These are phyloP conservation scores for Clohesyomyces aquaticus DNA, from an alignment of 495 filamentous ascomycete genomes.

Conservation along the genomic window DNA sequence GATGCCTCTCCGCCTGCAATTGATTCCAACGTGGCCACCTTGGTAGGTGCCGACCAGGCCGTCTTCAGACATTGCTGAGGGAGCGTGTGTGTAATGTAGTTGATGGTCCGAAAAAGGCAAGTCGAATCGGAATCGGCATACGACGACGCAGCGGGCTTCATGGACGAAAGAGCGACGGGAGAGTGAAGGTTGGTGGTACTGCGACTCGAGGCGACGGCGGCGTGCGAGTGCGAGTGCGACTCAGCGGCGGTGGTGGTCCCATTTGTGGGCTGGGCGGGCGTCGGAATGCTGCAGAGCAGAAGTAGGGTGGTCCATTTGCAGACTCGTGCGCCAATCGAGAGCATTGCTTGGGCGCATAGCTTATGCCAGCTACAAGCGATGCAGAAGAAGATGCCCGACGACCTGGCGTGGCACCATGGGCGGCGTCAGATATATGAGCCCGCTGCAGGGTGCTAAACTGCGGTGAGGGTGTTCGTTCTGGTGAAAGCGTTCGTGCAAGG, in stretches of 20 bases:
- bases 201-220: slow-evolving; percentile 9
- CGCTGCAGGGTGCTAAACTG: slow-evolving; percentile 3
- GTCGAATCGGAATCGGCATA: slow-evolving; percentile 41
- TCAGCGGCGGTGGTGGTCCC: slow-evolving; percentile 17
- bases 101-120: slow-evolving; percentile 71
- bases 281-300: slow-evolving; percentile 32
- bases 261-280: slow-evolving; percentile 32
- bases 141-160: slow-evolving; percentile 15
- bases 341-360: slow-evolving; percentile 42
- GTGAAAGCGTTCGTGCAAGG: slow-evolving; percentile 18
- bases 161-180: neutral
- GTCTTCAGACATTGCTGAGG: slow-evolving; percentile 75
- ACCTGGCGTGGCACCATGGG: slow-evolving; percentile 19
- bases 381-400: slow-evolving; percentile 22
- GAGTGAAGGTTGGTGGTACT: neutral
- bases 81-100: slow-evolving; percentile 79
- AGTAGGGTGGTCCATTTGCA: slow-evolving; percentile 33
- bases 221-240: neutral
- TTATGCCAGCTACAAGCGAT: slow-evolving; percentile 26
- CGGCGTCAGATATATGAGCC: slow-evolving; percentile 5
- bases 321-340: slow-evolving; percentile 39
- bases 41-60: slow-evolving; percentile 45
- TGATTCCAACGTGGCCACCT: slow-evolving; percentile 7
- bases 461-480: neutral
- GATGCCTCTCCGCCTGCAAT: slow-evolving; percentile 31